phyloP scores from a whole-genome alignment of 331 rosid genomes.

The Cydonia oblonga region DNA sequence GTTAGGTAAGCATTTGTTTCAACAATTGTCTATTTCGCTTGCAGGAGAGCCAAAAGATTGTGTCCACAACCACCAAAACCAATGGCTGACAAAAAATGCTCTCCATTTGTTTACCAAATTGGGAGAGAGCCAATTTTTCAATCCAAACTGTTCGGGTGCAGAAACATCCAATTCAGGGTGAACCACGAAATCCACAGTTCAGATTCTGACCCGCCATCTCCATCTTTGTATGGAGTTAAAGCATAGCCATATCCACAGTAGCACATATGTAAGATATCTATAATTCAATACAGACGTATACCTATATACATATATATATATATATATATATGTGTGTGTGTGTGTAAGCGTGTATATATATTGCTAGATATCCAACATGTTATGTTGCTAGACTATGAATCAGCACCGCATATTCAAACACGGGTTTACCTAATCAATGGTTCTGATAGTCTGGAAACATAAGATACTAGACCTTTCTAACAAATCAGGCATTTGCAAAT shows the following conservation, averaged over 20 bases:
- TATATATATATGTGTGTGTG: too few species aligned
- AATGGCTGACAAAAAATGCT: neutral
- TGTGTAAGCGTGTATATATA: neutral
- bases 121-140: neutral
- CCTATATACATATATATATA: too few species aligned
- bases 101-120: neutral
- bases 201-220: neutral
- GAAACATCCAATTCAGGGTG: neutral
- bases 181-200: neutral
- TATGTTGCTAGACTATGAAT: neutral
- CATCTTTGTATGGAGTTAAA: neutral
- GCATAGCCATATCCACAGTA: neutral
- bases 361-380: neutral
- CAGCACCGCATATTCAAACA: neutral
- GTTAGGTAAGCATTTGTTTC: neutral
- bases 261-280: neutral
- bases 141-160: neutral
- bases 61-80: neutral
- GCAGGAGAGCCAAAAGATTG: neutral
- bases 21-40: neutral
- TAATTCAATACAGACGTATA: neutral
- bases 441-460: neutral
- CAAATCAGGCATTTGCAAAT: neutral
- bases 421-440: neutral
- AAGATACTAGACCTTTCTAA: neutral